Evolutionary conservation across 2,329 filamentous ascomycete genomes (phyloP), one percentile per base, ranked within the genome.

Genomic region (Pestalotiopsis sp.): DNA sequence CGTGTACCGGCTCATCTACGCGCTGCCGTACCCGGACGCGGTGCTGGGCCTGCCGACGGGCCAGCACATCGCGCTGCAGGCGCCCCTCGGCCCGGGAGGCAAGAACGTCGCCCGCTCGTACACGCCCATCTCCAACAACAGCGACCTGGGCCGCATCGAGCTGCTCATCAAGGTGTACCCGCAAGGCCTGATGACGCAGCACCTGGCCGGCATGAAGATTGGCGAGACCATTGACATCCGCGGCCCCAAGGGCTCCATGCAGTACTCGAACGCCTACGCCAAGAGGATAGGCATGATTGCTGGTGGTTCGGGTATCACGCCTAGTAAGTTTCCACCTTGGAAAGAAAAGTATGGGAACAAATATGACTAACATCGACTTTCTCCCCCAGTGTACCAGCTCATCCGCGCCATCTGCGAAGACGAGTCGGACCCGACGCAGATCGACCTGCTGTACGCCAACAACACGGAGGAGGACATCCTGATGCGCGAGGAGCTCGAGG

Each of bases 361-460:
- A 31, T 0, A 17, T 7, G 20, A 49, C 61, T 64, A 49, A 64
- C 38, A 64, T 17, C 1, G 11, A 17, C 1, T 27, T n/a, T 17
- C 36, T 45, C 0, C 39, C 14, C 12, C 11, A 64, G 61, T 89
- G 84, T 88, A 83, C 75, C 88, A 91, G 74, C 77, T 91, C 6
- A 89, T 91, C 73, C 85, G 88, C 3, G 87, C 88, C 58, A 88
- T 91, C 68, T 89, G 87, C 73, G 88, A 90, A 73, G 86, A 91
- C 66, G 80, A 84, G 17, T 79, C 77, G 6, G 90, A 91, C 70
- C 81, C 80, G 0, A 91, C 90, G 0, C 77, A 87, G 70, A 76
- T 91, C 56, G 85, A 80, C 59, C 78, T 91, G 3, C 76, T 91
- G 36, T 90, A 90, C 70, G 89, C 87, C 38, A 91, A 90, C 76